Percentiles rank a stretch among this genome's conserved stretches.
These are phyloP conservation scores for Cladorrhinum sp. DNA, from an alignment of 2,329 filamentous ascomycete species.

Conservation along the genomic window DNA sequence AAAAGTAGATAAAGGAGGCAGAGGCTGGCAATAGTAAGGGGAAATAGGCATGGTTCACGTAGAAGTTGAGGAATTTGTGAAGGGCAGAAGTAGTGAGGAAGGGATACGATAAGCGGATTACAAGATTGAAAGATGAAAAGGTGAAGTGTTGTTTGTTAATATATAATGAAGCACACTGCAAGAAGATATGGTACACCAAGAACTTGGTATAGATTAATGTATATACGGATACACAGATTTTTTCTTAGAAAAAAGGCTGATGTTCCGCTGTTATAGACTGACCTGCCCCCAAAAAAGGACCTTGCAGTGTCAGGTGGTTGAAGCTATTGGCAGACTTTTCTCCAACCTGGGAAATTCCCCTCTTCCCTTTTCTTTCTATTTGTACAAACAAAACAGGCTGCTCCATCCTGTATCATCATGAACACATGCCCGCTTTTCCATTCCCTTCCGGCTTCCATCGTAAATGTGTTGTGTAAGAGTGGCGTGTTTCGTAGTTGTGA, in stretches of 20 bases:
- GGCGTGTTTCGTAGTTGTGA: not conserved
- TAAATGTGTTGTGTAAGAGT: not conserved
- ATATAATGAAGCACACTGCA: too few species aligned
- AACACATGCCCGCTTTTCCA: not conserved
- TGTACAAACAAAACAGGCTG: not conserved
- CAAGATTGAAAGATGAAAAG: too few species aligned
- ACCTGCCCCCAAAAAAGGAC: too few species aligned
- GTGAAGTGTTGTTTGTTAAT: too few species aligned
- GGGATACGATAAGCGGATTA: too few species aligned
- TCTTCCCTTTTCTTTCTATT: not conserved
- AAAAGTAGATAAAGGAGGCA: not conserved
- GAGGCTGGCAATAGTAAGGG: not conserved
- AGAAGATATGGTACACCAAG: not conserved
- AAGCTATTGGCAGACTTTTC: not conserved
- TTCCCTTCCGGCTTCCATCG: not conserved
- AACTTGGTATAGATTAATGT: not conserved
- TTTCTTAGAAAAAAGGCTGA: not conserved
- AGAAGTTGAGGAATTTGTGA: too few species aligned
- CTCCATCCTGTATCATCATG: not conserved
- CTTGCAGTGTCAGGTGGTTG: not conserved
- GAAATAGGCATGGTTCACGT: too few species aligned
- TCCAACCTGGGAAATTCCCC: not conserved
- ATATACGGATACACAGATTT: not conserved
- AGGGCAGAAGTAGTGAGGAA: too few species aligned
- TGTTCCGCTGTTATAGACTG: not conserved